Evolutionary conservation across 2,329 filamentous ascomycete genomes (phyloP).

Genomic region (Xylaria sp.): DNA sequence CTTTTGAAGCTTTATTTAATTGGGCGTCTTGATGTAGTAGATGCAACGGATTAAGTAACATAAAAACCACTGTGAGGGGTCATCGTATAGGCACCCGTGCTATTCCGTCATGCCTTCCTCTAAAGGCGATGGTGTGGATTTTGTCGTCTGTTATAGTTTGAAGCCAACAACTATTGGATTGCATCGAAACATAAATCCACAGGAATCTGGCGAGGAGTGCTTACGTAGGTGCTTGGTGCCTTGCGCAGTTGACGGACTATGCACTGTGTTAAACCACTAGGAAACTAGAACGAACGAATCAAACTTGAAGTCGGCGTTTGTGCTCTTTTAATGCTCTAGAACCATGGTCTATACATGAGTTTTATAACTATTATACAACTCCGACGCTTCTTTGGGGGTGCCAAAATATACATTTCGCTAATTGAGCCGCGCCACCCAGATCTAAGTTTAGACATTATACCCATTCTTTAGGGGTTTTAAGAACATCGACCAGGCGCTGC

Average conservation of each 20-base stretch:
- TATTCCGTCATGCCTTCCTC: neutral
- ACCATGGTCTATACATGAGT: slow-evolving; percentile 10
- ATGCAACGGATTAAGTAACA: neutral
- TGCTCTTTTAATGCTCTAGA: neutral
- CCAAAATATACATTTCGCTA: slow-evolving; percentile 10
- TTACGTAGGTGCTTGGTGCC: slow-evolving; percentile 16
- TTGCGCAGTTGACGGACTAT: neutral
- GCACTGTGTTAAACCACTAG: slow-evolving; percentile 16
- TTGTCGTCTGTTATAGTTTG: neutral
- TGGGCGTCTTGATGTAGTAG: neutral
- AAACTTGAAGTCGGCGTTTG: neutral
- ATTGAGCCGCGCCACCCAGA: neutral
- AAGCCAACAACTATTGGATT: neutral
- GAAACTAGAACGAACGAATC: neutral
- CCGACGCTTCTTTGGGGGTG: neutral
- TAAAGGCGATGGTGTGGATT: neutral
- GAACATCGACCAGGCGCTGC: slow-evolving; percentile 79
- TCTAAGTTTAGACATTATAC: slow-evolving; percentile 54
- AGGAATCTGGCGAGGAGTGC: neutral
- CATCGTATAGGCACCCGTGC: neutral
- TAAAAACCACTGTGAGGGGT: neutral
- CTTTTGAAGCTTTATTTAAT: neutral
- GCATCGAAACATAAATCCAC: neutral
- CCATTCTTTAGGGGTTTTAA: slow-evolving; percentile 73
- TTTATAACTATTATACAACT: slow-evolving; percentile 14